A percentile compares a stretch with the other conserved stretches of the same genome.
These are phyloP conservation scores for Cystobasidiaceae sp. DNA, from an alignment of 1,284 basidiomycete genomes.

Conservation along the genomic window DNA sequence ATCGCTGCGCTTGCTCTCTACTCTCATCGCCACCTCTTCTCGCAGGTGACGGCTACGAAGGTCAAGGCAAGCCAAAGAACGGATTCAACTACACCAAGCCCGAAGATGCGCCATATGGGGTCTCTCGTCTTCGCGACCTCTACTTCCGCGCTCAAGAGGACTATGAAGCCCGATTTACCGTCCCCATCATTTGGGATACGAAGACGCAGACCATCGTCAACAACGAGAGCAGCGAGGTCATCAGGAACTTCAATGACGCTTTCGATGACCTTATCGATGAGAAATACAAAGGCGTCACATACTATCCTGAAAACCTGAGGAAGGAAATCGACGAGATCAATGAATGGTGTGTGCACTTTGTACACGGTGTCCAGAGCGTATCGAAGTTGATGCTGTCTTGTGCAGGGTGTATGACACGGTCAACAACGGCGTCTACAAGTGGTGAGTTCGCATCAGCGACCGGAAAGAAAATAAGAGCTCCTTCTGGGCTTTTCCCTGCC, in stretches of 20 bases:
- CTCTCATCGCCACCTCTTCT: no score
- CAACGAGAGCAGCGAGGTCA: constrained; percentile 82
- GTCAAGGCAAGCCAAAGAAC: constrained; percentile 18
- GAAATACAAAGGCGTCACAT: constrained; percentile 51
- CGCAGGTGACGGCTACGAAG: constrained; percentile 34
- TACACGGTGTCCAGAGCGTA: constrained; percentile 9
- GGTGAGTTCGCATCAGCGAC: no score
- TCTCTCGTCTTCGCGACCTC: constrained; percentile 73
- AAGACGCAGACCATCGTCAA: constrained; percentile 83
- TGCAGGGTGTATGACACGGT: constrained; percentile 37
- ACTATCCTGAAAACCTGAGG: constrained; percentile 69
- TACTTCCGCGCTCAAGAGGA: constrained; percentile 71
- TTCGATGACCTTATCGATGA: constrained; percentile 69
- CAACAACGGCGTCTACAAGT: constrained; percentile 64
- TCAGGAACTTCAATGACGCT: constrained; percentile 34
- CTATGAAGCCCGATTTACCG: constrained; percentile 72
- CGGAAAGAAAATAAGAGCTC: no score
- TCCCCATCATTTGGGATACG: constrained; percentile 94
- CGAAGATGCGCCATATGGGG: constrained; percentile 63
- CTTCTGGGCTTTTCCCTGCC: no score
- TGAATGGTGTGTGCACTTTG: constrained; percentile 79
- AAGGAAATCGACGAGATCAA: constrained; percentile 81
- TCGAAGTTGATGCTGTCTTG: no score
- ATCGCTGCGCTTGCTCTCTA: no score
- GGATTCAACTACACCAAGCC: constrained; percentile 53